Percentiles rank a stretch among this genome's conserved stretches.
phyloP scores from a whole-genome alignment of 441 rosid species.

The Caryocar brasiliense region DNA sequence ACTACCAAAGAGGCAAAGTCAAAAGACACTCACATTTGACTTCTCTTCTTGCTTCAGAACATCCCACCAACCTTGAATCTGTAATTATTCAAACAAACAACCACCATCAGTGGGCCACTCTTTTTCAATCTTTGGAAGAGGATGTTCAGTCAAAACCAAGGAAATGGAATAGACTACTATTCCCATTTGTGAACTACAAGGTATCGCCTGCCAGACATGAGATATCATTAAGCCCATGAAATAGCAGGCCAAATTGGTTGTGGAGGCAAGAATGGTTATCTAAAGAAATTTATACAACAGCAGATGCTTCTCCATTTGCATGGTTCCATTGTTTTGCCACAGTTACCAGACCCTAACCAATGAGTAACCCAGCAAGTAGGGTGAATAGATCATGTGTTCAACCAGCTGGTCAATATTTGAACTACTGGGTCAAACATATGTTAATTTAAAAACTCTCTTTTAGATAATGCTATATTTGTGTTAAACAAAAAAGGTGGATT shows the following conservation, averaged over 20 bases:
- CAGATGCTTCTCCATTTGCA: too few relatives aligned
- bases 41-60: slow-evolving; percentile 50
- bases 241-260: too few relatives aligned
- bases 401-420: too few relatives aligned
- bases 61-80: slow-evolving; percentile 92
- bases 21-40: slow-evolving; percentile 44
- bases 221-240: too few relatives aligned
- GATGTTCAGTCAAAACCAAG: background rate
- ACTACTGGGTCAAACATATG: too few relatives aligned
- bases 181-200: background rate
- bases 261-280: too few relatives aligned
- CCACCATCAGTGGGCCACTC: background rate
- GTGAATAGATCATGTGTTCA: too few relatives aligned
- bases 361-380: background rate
- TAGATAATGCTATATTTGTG: too few relatives aligned
- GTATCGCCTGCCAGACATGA: background rate
- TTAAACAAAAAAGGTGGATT: background rate
- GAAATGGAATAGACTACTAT: background rate
- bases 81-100: slow-evolving; percentile 8
- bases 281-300: too few relatives aligned
- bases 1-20: background rate
- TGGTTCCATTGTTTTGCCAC: too few relatives aligned
- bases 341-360: too few relatives aligned
- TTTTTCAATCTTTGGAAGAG: background rate
- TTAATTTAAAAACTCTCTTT: too few relatives aligned